Percentiles rank a stretch among this genome's conserved stretches.
Evolutionary conservation across 2,329 filamentous ascomycete genomes (phyloP).

Genomic region (Alternaria conjuncta): DNA sequence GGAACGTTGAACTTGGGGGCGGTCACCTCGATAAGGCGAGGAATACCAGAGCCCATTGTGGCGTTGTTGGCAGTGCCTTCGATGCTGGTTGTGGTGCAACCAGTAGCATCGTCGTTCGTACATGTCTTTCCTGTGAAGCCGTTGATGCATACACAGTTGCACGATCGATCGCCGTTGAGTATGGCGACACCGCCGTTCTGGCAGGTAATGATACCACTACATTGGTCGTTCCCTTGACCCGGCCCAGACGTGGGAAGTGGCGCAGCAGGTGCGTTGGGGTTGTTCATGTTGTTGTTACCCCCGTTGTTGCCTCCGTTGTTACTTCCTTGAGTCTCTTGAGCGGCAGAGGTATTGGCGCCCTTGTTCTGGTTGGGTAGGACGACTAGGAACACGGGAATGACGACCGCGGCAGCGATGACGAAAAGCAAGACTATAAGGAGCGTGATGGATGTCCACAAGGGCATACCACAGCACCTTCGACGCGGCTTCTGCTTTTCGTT

Average conservation of each 20-base stretch:
- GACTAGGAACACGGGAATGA: conserved; percentile 75
- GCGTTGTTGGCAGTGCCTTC: conserved; percentile 58
- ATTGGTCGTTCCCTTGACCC: conserved; percentile 49
- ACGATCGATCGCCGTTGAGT: conserved; percentile 66
- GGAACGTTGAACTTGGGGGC: conserved; percentile 76
- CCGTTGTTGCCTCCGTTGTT: conserved; percentile 16
- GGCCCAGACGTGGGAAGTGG: conserved; percentile 26
- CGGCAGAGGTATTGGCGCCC: conserved; percentile 17
- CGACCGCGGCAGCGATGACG: conserved; percentile 78
- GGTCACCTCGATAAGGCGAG: conserved; percentile 72
- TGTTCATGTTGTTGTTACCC: conserved; percentile 31
- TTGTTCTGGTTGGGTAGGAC: conserved; percentile 61
- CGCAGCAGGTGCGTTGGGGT: conserved; percentile 17
- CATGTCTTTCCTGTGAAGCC: conserved; percentile 77
- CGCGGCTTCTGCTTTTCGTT: conserved; percentile 47
- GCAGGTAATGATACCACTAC: conserved; percentile 69
- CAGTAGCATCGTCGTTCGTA: conserved; percentile 54
- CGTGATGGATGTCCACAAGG: conserved; percentile 77
- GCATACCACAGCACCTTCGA: conserved; percentile 82
- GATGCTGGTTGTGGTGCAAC: conserved; percentile 62
- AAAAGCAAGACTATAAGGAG: conserved; percentile 70
- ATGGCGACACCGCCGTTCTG: conserved; percentile 82
- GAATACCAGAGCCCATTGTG: conserved; percentile 80
- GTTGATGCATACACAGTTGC: conserved; percentile 87
- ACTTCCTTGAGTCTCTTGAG: conserved; percentile 24